A percentile compares a stretch with the other conserved stretches of the same genome.
Conservation (phyloP, 2,329 filamentous ascomycete genomes). For the Fusarium sp. region DNA sequence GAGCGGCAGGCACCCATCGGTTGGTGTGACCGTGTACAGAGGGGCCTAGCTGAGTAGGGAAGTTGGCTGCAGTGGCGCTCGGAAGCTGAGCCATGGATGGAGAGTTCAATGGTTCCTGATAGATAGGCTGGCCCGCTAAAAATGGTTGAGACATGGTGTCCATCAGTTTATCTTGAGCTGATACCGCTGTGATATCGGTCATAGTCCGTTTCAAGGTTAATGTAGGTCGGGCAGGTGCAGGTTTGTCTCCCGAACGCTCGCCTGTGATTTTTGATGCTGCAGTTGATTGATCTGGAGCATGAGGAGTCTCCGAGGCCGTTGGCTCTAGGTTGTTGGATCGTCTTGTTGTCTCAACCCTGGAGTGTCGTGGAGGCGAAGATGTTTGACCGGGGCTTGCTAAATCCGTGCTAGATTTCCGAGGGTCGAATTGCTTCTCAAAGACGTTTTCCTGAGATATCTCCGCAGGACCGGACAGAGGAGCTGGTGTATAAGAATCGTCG, state of each 20-base stretch:
- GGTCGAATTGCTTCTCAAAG: conserved; percentile 85
- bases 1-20: conserved; percentile 89
- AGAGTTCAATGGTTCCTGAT: conserved; percentile 58
- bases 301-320: conserved; percentile 37
- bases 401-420: conserved; percentile 66
- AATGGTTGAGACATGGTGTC: conserved; percentile 90
- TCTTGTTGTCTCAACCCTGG: conserved; percentile 35
- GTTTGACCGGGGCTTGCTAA: conserved; percentile 54
- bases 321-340: conserved; percentile 36
- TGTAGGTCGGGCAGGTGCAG: conserved; percentile 70
- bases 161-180: conserved; percentile 84
- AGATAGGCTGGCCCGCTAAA: conserved; percentile 59
- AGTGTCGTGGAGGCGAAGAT: conserved; percentile 51
- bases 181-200: conserved; percentile 83
- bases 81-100: conserved; percentile 58
- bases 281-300: conserved; percentile 64
- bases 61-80: conserved; percentile 57
- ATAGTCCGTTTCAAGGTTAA: conserved; percentile 82
- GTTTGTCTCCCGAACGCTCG: conserved; percentile 64
- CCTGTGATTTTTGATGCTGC: conserved; percentile 70
- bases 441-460: conserved; percentile 80
- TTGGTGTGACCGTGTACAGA: conserved; percentile 89
- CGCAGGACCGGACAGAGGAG: conserved; percentile 85
- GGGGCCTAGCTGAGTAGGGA: conserved; percentile 65
- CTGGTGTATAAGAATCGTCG: conserved; percentile 57